Base-by-base conservation (phyloP, 2,329 filamentous ascomycete genomes). In the Cladosporium cucumerinum region DNA sequence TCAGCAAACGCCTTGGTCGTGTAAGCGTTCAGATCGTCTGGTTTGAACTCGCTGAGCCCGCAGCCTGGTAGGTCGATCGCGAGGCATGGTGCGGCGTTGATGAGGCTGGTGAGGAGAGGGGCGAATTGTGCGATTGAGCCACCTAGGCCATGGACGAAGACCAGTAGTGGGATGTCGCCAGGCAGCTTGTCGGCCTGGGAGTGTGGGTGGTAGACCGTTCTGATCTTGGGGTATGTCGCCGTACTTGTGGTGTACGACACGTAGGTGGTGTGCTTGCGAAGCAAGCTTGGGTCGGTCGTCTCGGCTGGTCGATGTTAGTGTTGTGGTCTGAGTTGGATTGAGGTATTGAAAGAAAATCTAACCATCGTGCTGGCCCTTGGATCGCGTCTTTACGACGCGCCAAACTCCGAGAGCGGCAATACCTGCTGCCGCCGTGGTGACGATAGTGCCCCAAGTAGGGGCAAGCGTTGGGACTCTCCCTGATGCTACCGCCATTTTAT, bases 61-160 rank as follows among this genome's bases (percentile, higher is more conserved):
- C 93, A 96, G 46, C 95, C 95, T 1, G 95, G 94, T 4, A 97
- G 82, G 75, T 99, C 95, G 68, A 98, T 87, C 4, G 92, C 91
- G 46, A 96, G 83, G 75, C 93, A 96, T 57, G 93, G 89, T 14
- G 91, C 92, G 57, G 93, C 82, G 73, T 96, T 92, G 59, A 90
- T 86, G 57, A 99, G 82, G 76, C 91, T 95, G 23, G 87, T 89
- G 18, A 98, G 80, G 5, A 98, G 80, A 32, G 90, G 87, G 63
- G 91, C 85, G 74, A 97, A 98, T 74, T 98, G 95, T 12, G 92
- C 89, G 26, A 93, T 85, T 0, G 92, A 96, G 57, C 95, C 95
- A n/a, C 94, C 95, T 11, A 98, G 84, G 1, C 95, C 95, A 73
- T 98, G 95, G 65, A 98, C 83, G 74, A 96, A 97, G 51, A 98